phyloP scores from a whole-genome alignment of 2,329 filamentous ascomycete genomes.

The Allantophomopsis lycopodina region DNA sequence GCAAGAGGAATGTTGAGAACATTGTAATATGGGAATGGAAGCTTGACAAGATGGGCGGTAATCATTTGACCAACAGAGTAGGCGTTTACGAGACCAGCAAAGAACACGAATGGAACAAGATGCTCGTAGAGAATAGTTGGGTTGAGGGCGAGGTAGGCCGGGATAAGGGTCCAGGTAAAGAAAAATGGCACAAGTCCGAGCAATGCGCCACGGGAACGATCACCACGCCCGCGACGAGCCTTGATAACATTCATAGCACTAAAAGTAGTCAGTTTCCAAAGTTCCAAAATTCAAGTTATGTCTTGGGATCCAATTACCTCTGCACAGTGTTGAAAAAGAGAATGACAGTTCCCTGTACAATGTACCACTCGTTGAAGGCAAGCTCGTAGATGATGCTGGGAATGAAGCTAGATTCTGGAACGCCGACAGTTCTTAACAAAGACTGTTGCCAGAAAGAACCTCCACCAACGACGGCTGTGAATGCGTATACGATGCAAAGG shows the following conservation, averaged over 20 bases:
- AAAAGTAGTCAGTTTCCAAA: constrained; percentile 6
- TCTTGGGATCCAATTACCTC: constrained; percentile 24
- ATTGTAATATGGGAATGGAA: constrained; percentile 83
- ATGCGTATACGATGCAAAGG: constrained; percentile 64
- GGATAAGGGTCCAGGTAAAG: constrained; percentile 62
- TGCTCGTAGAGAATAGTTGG: constrained; percentile 72
- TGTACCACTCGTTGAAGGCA: constrained; percentile 85
- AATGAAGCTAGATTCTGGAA: constrained; percentile 50
- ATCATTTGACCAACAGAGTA: constrained; percentile 96
- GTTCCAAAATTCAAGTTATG: constrained; percentile 9
- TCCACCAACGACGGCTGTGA: constrained; percentile 76
- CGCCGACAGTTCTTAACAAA: constrained; percentile 58
- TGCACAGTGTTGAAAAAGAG: constrained; percentile 75
- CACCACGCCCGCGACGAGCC: constrained; percentile 60
- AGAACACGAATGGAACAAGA: constrained; percentile 79
- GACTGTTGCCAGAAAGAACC: constrained; percentile 88
- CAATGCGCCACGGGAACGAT: constrained; percentile 61
- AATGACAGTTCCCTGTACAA: constrained; percentile 72
- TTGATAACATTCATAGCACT: constrained; percentile 73
- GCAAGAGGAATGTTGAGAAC: constrained; percentile 67
- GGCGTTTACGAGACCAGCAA: constrained; percentile 80
- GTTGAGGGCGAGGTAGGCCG: constrained; percentile 71
- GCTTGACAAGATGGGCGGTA: constrained; percentile 79
- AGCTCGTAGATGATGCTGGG: constrained; percentile 63
- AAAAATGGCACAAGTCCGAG: constrained; percentile 75